These are phyloP conservation scores for Trapa incisa DNA, from an alignment of 345 rosid genomes.

Conservation along the genomic window DNA sequence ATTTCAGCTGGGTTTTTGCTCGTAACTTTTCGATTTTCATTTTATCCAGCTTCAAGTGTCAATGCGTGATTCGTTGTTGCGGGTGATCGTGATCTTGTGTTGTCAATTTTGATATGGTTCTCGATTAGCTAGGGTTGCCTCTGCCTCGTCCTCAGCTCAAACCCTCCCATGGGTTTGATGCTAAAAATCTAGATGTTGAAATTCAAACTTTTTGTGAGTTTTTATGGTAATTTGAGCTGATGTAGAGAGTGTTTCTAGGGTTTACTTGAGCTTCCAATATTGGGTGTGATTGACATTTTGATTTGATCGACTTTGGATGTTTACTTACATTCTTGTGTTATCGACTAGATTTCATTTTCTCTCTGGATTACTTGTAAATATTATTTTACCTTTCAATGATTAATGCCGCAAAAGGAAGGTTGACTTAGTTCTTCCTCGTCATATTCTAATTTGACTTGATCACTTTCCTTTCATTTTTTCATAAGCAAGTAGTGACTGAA, in stretches of 20 bases:
- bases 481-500: not conserved
- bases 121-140: conserved; percentile 9
- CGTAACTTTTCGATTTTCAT: not conserved
- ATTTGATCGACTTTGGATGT: not conserved
- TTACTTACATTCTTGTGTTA: not conserved
- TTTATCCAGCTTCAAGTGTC: conserved; percentile 1
- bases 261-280: not conserved
- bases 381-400: not conserved
- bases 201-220: not conserved
- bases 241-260: not conserved
- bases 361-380: not conserved
- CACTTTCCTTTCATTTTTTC: not conserved
- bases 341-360: not conserved
- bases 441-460: not conserved
- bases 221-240: conserved; percentile 2
- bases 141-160: conserved; percentile 10
- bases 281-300: not conserved
- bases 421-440: not conserved
- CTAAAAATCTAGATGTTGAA: not conserved
- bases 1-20: not conserved
- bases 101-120: conserved; percentile 6
- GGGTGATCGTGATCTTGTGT: conserved; percentile 2
- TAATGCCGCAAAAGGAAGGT: not conserved
- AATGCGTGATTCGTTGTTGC: not conserved
- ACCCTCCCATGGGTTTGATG: conserved; percentile 6